Conservation (phyloP, 495 filamentous ascomycete genomes). For the Penicillium herquei region DNA sequence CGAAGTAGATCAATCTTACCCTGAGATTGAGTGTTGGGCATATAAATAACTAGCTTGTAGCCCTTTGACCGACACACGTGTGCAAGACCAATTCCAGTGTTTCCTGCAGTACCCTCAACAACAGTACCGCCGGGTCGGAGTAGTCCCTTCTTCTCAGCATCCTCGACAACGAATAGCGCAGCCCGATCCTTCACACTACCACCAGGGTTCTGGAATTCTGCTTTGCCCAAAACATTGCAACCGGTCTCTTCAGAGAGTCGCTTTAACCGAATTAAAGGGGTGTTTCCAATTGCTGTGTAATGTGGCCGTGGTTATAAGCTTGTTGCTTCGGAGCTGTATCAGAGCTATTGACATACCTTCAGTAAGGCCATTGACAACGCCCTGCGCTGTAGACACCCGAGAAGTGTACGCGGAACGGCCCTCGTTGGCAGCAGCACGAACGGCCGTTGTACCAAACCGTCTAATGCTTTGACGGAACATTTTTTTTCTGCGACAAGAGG, state of each 20-base stretch:
- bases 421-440: conserved; percentile 51
- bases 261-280: conserved; percentile 88
- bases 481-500: conserved; percentile 5
- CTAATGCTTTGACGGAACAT: conserved; percentile 61
- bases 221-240: conserved; percentile 93
- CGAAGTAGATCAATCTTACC: conserved; percentile 94
- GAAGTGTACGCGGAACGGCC: conserved; percentile 52
- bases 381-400: conserved; percentile 77
- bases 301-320: conserved; percentile 6
- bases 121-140: conserved; percentile 86
- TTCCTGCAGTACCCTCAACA: conserved; percentile 94
- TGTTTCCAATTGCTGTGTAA: conserved; percentile 86
- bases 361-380: conserved; percentile 76
- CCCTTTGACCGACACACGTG: conserved; percentile 94
- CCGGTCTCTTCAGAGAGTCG: conserved; percentile 86
- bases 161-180: conserved; percentile 87
- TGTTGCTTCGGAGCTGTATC: neutral
- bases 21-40: conserved; percentile 98
- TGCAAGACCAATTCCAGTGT: conserved; percentile 95
- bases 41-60: conserved; percentile 96
- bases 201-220: conserved; percentile 98
- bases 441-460: conserved; percentile 54
- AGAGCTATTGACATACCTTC: conserved; percentile 61
- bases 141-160: conserved; percentile 86
- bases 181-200: conserved; percentile 96